Base-by-base conservation (phyloP, 108 stramenopile species). In the Skeletonema grethae region DNA sequence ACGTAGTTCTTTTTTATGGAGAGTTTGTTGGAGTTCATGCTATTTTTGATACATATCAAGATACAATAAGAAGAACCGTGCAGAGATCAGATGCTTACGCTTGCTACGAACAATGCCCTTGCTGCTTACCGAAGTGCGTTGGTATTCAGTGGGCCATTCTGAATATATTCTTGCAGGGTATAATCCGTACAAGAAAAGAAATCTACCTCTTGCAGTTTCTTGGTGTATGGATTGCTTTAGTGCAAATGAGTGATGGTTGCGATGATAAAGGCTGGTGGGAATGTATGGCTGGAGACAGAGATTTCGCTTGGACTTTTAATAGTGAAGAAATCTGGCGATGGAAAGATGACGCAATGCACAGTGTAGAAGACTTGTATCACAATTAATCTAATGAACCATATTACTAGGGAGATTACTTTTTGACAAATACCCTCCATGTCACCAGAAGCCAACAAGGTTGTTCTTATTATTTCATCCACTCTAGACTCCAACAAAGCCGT, bases 261-360 rank as follows among this genome's bases (percentile, higher is more conserved):
- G 43, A 87, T 63, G 82, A 90, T 50, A 48, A 70, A 72, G 81
- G 79, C 24, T 93, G 88, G 88, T 61, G 84, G 29, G 83, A 86
- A 62, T 93, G 92, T 60, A 35, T 88, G 39, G 80, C 73, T 64
- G 67, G 67, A 32, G 65, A 74, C 25, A 28, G 25, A 28, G 25
- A 28, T 58, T 35, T 29, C 5, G n/a, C 3, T 30, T 65, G 45
- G 64, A 35, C 57, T 25, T 38, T 48, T n/a, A 48, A 61, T 38
- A 32, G n/a, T 24, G 38, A 46, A 39, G 60, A 43, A 18, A n/a
- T 70, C 16, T 61, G 58, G 69, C 35, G 43, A 61, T 70, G 69
- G 69, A 58, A 61, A 38, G 69, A 70, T 43, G 12, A 61, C 34
- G 30, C 29, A 45, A 55, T 61, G 39, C 30, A 45, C 36, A 12